phyloP scores from a whole-genome alignment of 192 early-diverging fungal species.

The Podila minutissima region DNA sequence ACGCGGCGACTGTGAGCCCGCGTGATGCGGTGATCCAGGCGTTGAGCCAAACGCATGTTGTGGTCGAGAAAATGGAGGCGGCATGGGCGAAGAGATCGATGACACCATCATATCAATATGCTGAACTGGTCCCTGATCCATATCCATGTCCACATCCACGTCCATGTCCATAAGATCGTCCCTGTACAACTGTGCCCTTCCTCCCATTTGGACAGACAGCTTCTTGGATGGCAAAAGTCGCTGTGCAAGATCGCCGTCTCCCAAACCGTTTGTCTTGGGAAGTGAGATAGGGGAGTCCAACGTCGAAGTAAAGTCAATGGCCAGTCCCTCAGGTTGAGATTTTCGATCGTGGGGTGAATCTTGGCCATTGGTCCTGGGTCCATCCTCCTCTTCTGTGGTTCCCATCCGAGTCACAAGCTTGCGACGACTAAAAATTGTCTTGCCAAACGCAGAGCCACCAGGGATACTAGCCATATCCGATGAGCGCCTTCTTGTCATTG shows the following conservation, averaged over 20 bases:
- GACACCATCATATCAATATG: constrained; percentile 27
- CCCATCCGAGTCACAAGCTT: neutral
- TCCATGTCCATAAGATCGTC: constrained; percentile 12
- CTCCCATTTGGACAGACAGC: neutral
- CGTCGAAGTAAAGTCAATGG: no score
- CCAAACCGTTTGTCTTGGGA: no score
- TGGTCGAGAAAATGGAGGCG: neutral
- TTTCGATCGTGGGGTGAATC: no score
- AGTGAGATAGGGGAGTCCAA: no score
- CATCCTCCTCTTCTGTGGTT: neutral
- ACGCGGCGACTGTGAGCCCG: neutral
- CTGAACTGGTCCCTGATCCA: constrained; percentile 17
- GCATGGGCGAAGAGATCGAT: constrained; percentile 6
- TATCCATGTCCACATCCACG: constrained; percentile 26
- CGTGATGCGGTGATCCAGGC: neutral
- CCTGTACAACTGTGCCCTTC: neutral
- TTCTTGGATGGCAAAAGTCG: constrained; percentile 2
- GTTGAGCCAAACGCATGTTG: neutral
- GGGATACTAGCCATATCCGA: constrained; percentile 23
- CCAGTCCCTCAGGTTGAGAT: no score
- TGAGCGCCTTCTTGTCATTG: constrained; percentile 15
- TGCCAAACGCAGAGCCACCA: constrained; percentile 17
- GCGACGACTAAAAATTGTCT: neutral
- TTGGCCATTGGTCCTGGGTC: neutral
- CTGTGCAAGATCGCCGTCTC: neutral